Conservation (phyloP, 176 grass and related monocot species). For the Puya raimondii region DNA sequence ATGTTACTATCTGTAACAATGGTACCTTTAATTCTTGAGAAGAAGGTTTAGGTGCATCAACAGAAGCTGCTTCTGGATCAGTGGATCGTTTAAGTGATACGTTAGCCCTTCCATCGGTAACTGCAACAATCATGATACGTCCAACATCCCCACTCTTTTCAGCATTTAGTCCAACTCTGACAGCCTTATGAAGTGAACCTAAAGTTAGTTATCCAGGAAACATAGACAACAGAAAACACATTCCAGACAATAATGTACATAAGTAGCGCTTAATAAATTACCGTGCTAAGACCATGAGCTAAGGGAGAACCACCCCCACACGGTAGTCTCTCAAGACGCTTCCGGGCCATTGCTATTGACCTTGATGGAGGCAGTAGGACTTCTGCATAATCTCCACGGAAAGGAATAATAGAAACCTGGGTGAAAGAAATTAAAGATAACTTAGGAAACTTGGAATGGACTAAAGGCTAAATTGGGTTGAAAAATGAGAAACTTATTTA, state of each 20-base stretch:
- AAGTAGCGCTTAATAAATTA: constrained; percentile 32
- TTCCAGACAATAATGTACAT: neutral
- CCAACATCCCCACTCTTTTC: constrained; percentile 98
- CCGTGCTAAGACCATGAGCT: constrained; percentile 90
- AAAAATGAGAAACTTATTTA: no score
- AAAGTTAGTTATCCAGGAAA: constrained; percentile 20
- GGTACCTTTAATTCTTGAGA: constrained; percentile 85
- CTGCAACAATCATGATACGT: constrained; percentile 93
- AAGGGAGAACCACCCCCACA: constrained; percentile 96
- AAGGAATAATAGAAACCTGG: constrained; percentile 95
- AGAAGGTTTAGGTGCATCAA: constrained; percentile 76
- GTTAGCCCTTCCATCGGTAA: constrained; percentile 96
- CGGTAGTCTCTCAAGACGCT: constrained; percentile 90
- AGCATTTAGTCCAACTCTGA: constrained; percentile 97
- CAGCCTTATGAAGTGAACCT: constrained; percentile 44
- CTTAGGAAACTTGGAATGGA: neutral
- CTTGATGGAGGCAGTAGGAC: constrained; percentile 93
- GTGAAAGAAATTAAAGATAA: constrained; percentile 8
- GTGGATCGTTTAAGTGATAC: constrained; percentile 86
- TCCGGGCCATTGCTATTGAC: constrained; percentile 97
- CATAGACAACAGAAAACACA: neutral
- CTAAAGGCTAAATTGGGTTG: neutral
- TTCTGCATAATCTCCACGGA: constrained; percentile 97
- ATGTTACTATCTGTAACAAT: neutral
- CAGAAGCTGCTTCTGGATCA: constrained; percentile 73